Conservation (phyloP, 306 rosid species). For the Glycine tomentella region DNA sequence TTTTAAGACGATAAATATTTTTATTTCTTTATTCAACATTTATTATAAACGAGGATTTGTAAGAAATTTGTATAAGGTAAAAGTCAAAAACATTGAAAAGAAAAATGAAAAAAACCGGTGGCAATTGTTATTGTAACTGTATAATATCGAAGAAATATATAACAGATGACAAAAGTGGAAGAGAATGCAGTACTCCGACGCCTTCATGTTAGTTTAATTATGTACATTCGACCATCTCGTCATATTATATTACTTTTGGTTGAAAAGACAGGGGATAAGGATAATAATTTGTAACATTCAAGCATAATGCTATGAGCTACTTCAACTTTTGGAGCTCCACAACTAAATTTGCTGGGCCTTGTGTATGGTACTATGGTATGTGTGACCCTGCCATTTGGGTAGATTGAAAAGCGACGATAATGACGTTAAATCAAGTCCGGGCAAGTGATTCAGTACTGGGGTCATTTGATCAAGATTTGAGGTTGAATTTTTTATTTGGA, state of each 20-base stretch:
- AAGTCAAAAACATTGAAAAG: not conserved
- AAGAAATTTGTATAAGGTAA: not conserved
- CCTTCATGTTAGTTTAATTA: slow-evolving; percentile 33
- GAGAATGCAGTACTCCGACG: too few relatives aligned
- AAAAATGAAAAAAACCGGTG: not conserved
- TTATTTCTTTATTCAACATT: too few relatives aligned
- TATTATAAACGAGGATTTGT: too few relatives aligned
- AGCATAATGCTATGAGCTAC: not conserved
- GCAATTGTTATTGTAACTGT: slow-evolving; percentile 10
- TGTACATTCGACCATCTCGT: slow-evolving; percentile 28
- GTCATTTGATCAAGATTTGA: too few relatives aligned
- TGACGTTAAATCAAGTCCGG: too few relatives aligned
- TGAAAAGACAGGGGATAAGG: slow-evolving; percentile 51
- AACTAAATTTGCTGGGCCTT: slow-evolving; percentile 16
- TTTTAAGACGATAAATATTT: too few relatives aligned
- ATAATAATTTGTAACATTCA: slow-evolving; percentile 5
- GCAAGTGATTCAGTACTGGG: too few relatives aligned
- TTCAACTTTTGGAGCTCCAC: slow-evolving; percentile 12
- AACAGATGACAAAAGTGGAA: not conserved
- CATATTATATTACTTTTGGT: slow-evolving; percentile 10
- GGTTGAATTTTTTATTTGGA: too few relatives aligned
- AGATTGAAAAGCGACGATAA: not conserved
- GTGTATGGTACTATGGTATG: not conserved
- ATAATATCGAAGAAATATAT: not conserved
- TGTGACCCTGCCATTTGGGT: not conserved